Evolutionary conservation across 177 flowering plant genomes (phyloP).

Genomic region (Vitis hybrid): DNA sequence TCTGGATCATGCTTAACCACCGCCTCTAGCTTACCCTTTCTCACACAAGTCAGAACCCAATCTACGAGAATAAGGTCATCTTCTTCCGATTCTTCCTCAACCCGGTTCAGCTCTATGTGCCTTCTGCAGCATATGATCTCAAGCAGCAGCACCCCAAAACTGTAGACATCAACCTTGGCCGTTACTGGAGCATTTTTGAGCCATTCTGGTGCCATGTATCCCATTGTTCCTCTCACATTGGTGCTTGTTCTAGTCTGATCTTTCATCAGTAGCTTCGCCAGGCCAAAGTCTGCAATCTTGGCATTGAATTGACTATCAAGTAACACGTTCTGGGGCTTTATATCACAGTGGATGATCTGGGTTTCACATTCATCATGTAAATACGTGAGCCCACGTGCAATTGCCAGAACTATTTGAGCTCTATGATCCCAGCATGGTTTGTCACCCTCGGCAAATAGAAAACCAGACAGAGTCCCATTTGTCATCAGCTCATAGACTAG

Average conservation of each 20-base stretch:
- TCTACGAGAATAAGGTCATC: conserved; percentile 15
- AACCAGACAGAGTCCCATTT: conserved; percentile 20
- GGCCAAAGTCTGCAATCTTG: conserved; percentile 37
- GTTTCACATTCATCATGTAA: conserved; percentile 26
- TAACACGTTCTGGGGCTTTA: conserved; percentile 34
- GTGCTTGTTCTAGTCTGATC: conserved; percentile 36
- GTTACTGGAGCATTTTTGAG: too few species aligned
- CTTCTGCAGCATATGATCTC: conserved; percentile 34
- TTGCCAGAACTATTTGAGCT: conserved; percentile 24
- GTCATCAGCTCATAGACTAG: conserved; percentile 27
- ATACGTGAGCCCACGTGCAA: conserved; percentile 30
- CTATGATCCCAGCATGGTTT: conserved; percentile 27
- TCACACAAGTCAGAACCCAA: conserved; percentile 15
- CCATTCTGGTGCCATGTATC: neutral
- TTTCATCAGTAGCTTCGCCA: conserved; percentile 32
- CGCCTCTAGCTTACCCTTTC: conserved; percentile 12
- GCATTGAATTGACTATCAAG: conserved; percentile 22
- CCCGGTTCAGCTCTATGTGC: conserved; percentile 18
- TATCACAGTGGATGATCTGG: conserved; percentile 33
- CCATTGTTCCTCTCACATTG: conserved; percentile 25
- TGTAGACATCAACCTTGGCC: too few species aligned
- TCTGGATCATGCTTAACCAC: conserved; percentile 13
- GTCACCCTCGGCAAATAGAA: conserved; percentile 7
- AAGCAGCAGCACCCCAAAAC: conserved; percentile 23
- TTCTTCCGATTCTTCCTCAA: conserved; percentile 20